Conservation (phyloP, 1,284 basidiomycete genomes). For the Sanghuangporus weigelae region DNA sequence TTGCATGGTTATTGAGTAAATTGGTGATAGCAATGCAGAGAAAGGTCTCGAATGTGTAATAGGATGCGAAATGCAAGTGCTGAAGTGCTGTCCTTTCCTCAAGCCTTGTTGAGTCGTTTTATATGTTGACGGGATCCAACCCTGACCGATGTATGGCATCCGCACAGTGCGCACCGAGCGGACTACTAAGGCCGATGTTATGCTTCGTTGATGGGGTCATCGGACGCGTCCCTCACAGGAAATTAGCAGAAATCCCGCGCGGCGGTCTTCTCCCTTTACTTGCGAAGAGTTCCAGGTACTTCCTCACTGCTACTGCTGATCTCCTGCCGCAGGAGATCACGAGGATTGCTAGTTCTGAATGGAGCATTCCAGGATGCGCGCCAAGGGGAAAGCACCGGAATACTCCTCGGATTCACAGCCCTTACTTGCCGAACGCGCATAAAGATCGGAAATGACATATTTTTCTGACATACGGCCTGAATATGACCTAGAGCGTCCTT, state of each 20-base stretch:
- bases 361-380: background rate
- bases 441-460: background rate
- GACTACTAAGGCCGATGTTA: background rate
- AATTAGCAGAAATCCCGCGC: background rate
- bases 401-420: background rate
- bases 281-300: background rate
- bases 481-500: background rate
- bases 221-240: background rate
- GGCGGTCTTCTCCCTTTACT: background rate
- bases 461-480: background rate
- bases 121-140: background rate
- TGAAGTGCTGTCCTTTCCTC: background rate
- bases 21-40: background rate
- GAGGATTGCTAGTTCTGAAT: background rate
- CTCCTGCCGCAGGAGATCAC: background rate
- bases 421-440: background rate
- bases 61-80: background rate
- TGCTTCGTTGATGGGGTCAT: background rate
- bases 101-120: background rate
- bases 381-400: background rate
- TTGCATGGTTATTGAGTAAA: slow-evolving; percentile 9
- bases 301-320: background rate
- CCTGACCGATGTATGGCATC: background rate
- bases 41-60: too few relatives aligned
- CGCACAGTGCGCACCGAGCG: background rate